phyloP scores from a whole-genome alignment of 805 yeast genomes.

The Candida golubevii region DNA sequence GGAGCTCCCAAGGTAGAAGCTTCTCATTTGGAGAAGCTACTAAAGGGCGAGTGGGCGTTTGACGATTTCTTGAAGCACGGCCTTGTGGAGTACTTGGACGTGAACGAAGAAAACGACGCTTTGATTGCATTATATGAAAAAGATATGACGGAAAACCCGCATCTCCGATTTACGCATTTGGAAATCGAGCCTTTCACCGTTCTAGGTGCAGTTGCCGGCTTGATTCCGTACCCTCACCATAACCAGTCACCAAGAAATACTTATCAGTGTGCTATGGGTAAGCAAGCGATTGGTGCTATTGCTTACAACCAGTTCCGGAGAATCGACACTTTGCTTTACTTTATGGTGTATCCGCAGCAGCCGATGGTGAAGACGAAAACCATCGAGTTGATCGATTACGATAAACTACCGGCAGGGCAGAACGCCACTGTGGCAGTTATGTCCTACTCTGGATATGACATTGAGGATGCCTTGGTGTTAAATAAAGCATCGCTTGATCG shows the following conservation, averaged over 20 bases:
- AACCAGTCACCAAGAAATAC: slow-evolving; percentile 91
- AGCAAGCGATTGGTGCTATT: slow-evolving; percentile 99
- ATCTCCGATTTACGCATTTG: slow-evolving; percentile 67
- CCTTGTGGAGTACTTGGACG: slow-evolving; percentile 91
- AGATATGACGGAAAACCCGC: slow-evolving; percentile 42
- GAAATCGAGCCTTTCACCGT: slow-evolving; percentile 95
- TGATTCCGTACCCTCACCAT: slow-evolving; percentile 90
- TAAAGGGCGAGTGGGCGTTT: slow-evolving; percentile 72
- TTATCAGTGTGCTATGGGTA: slow-evolving; percentile 95
- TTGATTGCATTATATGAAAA: slow-evolving; percentile 84
- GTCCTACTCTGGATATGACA: slow-evolving; percentile 99
- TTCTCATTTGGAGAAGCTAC: slow-evolving; percentile 59
- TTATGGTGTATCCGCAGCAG: slow-evolving; percentile 99
- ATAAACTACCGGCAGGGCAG: slow-evolving; percentile 97
- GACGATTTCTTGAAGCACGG: slow-evolving; percentile 88
- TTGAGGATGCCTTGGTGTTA: slow-evolving; percentile 95
- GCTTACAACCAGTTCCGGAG: slow-evolving; percentile 95
- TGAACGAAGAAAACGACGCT: slow-evolving; percentile 95
- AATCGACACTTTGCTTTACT: slow-evolving; percentile 86
- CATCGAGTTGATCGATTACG: slow-evolving; percentile 91
- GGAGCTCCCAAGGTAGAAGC: slow-evolving; percentile 60
- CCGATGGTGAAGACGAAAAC: slow-evolving; percentile 99
- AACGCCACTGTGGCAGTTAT: slow-evolving; percentile 98
- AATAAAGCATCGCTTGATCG: slow-evolving; percentile 92
- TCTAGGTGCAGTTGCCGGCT: slow-evolving; percentile 88